Base-by-base conservation (phyloP, 2,329 filamentous ascomycete genomes). In the Pleoardoris graminearum region DNA sequence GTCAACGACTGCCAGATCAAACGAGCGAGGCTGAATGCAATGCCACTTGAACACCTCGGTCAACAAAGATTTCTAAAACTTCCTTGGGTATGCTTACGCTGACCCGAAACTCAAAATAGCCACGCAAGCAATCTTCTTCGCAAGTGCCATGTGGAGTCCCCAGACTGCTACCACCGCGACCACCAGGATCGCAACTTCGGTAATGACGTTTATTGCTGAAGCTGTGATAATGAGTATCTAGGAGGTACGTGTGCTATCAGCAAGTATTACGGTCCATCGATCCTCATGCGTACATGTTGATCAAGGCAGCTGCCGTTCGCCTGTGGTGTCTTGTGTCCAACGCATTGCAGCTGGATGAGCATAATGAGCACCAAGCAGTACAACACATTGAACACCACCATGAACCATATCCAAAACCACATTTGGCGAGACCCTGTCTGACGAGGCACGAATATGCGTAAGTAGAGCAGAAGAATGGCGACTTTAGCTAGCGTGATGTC, bases 401-500 rank as follows among this genome's bases (percentile, higher is more conserved):
- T 48, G 25, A 48, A 48, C 46, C 46, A 48, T 21, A 48, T 48
- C 46, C 46, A 48, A 19, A 48, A 48, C 46, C 46, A 48, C 46
- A 48, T 48, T 19, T 41, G 35, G 17, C 35, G 35, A 12, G 46
- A 48, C 6, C 36, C 46, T 4, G 46, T 48, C 12, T 30, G 23
- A 32, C 23, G 46, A 23, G 46, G 46, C 16, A 39, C 36, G 27
- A 48, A 48, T 3, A 48, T 32, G 25, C 46, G 46, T 16, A 48
- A 17, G n/a, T 48, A 48, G 25, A 48, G 46, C 12, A 48, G 21
- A 11, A 48, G 23, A 8, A 48, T 48, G 17, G 46, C 46, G 25
- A 48, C 17, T 41, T 48, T 48, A 21, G 46, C 46, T 8, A 39
- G 19, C 6, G 46, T 48, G 19, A 48, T 48, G 25, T 48, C 46